Conservation (phyloP, 2,329 filamentous ascomycete genomes). For the Penicillium carneum region DNA sequence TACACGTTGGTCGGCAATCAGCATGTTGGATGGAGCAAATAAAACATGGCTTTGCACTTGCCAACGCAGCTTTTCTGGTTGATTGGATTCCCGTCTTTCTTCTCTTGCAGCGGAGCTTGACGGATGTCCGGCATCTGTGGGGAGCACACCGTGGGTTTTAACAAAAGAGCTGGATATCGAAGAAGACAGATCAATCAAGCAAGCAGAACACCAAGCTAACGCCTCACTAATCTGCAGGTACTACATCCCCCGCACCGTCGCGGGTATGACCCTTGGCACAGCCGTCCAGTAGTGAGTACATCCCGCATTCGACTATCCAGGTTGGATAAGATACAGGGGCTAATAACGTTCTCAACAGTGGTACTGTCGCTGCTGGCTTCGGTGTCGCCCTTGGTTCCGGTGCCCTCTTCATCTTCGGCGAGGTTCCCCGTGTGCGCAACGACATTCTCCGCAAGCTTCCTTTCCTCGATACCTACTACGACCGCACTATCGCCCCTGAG, state of each 20-base stretch:
- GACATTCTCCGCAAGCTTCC: conserved; percentile 69
- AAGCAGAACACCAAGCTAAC: conserved; percentile 16
- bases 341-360: conserved; percentile 44
- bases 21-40: not conserved
- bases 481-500: conserved; percentile 66
- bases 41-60: not conserved
- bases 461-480: conserved; percentile 64
- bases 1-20: not conserved
- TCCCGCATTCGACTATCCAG: not conserved
- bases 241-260: conserved; percentile 57
- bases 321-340: conserved; percentile 18
- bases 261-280: conserved; percentile 57
- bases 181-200: not conserved
- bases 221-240: conserved; percentile 51
- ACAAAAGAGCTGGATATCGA: not conserved
- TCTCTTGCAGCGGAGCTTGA: not conserved
- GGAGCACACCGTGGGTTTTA: not conserved
- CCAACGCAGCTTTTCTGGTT: not conserved
- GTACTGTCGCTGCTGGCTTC: conserved; percentile 61
- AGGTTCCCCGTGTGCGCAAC: conserved; percentile 67
- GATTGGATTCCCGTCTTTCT: not conserved
- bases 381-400: conserved; percentile 65
- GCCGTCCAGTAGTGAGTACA: conserved; percentile 57
- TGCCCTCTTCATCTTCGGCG: conserved; percentile 70
- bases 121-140: conserved; percentile 2